These are phyloP conservation scores for Berkeleyomyces basicola DNA, from an alignment of 2,329 filamentous ascomycete species.

Conservation along the genomic window DNA sequence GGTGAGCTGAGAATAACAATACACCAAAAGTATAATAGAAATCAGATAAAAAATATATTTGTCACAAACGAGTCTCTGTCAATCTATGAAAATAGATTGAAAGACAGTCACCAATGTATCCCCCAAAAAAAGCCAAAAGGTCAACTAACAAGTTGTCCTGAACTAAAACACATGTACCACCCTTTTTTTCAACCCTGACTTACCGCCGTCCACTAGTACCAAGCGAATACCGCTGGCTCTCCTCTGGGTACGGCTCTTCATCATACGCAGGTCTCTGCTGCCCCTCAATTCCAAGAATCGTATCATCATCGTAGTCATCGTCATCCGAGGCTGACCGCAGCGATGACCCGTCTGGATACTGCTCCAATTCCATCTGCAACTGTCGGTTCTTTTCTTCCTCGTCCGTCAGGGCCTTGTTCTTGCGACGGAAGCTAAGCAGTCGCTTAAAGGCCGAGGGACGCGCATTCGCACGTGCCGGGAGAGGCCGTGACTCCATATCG, in stretches of 20 bases:
- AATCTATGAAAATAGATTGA: not conserved
- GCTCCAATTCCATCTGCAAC: not conserved
- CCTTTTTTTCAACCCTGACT: not conserved
- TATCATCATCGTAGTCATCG: slow-evolving; percentile 3
- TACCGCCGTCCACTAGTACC: not conserved
- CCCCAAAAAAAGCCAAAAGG: not conserved
- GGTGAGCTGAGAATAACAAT: slow-evolving; percentile 14
- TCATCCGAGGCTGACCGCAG: slow-evolving; percentile 1
- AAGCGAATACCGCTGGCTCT: slow-evolving; percentile 2
- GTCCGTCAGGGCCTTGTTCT: not conserved
- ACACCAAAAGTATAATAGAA: not conserved
- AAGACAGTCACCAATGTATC: not conserved
- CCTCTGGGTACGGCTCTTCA: slow-evolving; percentile 5
- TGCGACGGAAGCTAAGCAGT: slow-evolving; percentile 5
- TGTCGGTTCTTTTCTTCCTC: not conserved
- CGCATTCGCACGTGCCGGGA: not conserved
- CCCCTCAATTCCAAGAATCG: not conserved
- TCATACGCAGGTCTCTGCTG: slow-evolving; percentile 2
- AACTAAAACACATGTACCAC: not conserved
- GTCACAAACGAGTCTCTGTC: not conserved
- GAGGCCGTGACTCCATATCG: not conserved
- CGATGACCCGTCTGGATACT: not conserved
- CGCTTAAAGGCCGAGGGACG: slow-evolving; percentile 4
- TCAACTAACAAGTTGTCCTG: not conserved
- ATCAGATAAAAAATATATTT: not conserved